phyloP scores from a whole-genome alignment of 2,329 filamentous ascomycete species.

The Alternaria tenuissima region DNA sequence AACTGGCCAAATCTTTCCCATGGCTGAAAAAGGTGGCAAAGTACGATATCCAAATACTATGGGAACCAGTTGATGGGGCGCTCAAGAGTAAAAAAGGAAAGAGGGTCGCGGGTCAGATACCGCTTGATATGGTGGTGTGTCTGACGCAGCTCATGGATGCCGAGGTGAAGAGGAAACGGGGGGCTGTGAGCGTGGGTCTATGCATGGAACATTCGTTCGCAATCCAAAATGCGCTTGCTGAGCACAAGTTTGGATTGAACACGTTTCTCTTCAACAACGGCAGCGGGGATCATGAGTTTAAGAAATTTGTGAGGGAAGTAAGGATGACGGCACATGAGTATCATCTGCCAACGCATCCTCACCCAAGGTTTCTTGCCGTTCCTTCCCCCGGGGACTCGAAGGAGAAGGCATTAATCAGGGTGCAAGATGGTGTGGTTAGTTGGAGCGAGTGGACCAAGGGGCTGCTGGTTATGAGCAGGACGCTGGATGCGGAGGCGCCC shows the following conservation, averaged over 20 bases:
- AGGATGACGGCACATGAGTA: slow-evolving; percentile 13
- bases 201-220: slow-evolving; percentile 23
- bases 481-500: neutral
- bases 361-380: neutral
- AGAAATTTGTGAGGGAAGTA: slow-evolving; percentile 17
- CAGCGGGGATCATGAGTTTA: neutral
- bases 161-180: slow-evolving; percentile 19
- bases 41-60: slow-evolving; percentile 37
- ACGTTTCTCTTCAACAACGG: slow-evolving; percentile 8
- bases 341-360: neutral
- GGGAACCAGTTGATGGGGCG: slow-evolving; percentile 29
- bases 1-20: slow-evolving; percentile 31
- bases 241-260: slow-evolving; percentile 26
- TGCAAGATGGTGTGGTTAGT: neutral
- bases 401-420: slow-evolving; percentile 1
- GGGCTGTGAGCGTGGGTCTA: slow-evolving; percentile 24
- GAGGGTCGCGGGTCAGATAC: slow-evolving; percentile 26
- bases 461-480: slow-evolving; percentile 13
- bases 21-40: slow-evolving; percentile 36
- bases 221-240: slow-evolving; percentile 10
- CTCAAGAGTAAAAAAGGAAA: slow-evolving; percentile 27
- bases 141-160: slow-evolving; percentile 26
- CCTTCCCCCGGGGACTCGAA: neutral
- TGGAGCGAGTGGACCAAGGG: slow-evolving; percentile 2
- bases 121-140: slow-evolving; percentile 28